Percentiles rank a stretch among this genome's conserved stretches.
phyloP scores from a whole-genome alignment of 2,329 filamentous ascomycete species.

The Sarocladium strictum region DNA sequence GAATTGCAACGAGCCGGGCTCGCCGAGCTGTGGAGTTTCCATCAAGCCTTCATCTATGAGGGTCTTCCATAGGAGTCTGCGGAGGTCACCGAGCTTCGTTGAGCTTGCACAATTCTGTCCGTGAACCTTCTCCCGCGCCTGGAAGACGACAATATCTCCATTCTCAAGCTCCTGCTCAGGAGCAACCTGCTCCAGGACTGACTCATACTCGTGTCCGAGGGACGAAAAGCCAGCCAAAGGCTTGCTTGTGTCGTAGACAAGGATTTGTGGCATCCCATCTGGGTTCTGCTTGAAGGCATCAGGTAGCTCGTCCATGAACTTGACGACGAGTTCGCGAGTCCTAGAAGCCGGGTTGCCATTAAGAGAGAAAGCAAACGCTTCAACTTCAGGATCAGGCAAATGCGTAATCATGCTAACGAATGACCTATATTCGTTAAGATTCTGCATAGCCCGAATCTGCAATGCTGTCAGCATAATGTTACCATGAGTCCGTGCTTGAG shows the following conservation, averaged over 20 bases:
- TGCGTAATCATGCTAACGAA: constrained; percentile 72
- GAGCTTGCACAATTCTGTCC: constrained; percentile 57
- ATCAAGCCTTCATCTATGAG: constrained; percentile 61
- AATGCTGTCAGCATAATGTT: no score
- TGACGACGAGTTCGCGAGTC: constrained; percentile 55
- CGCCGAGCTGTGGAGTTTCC: constrained; percentile 28
- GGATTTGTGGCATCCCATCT: constrained; percentile 73
- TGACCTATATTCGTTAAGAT: constrained; percentile 48
- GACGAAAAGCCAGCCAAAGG: constrained; percentile 73
- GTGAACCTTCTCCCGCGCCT: constrained; percentile 62
- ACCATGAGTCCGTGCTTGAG: no score
- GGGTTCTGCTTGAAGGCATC: constrained; percentile 60
- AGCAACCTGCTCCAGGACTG: constrained; percentile 32
- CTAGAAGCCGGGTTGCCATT: constrained; percentile 43
- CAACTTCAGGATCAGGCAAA: constrained; percentile 62
- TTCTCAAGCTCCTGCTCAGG: constrained; percentile 38
- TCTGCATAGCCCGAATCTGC: constrained; percentile 60
- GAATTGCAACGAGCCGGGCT: constrained; percentile 51
- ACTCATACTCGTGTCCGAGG: constrained; percentile 62
- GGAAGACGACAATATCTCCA: constrained; percentile 75
- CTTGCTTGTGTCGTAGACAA: constrained; percentile 66
- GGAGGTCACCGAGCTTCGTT: constrained; percentile 63
- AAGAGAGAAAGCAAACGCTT: constrained; percentile 65
- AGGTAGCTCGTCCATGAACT: constrained; percentile 63
- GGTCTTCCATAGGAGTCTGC: constrained; percentile 61